Evolutionary conservation across 164 flowering plant species (phyloP), one percentile per base, ranked within the genome.

Genomic region (Cinnamomum chago): DNA sequence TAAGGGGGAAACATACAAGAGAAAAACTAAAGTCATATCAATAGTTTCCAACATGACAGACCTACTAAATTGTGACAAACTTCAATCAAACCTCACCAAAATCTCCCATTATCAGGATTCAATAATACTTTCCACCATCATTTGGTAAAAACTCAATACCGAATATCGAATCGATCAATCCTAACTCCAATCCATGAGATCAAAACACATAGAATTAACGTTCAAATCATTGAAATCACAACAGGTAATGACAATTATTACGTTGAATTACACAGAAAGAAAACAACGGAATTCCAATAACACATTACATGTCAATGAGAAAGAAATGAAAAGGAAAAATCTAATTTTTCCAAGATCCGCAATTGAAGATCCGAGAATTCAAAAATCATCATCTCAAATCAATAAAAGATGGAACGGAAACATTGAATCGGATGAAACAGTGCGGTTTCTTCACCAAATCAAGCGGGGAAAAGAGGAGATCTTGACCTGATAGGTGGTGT

Each of bases 401-500:
- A 40, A 9, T 5, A 22, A 72, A 22, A 72, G 22, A 20, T 60
- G 64, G 14, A 65, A 65, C 33, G 15, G 30, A 65, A 65, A 65
- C 25, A 10, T 65, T 11, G 67, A 65, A 65, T 65, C 27, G 33
- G 17, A 65, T 65, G 13, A 24, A 65, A 24, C 67, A 14, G 17
- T 14, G 27, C 14, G 12, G 30, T 14, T 23, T 10, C 30, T 65
- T 11, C 28, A 25, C 35, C 13, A 28, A 65, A 25, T 65, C 30
- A 2, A 23, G 27, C 5, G 17, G n/a, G 1, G 24, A 23, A 23
- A 28, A 10, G 67, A 20, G 24, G 67, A 65, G 30, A 23, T 65
- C 3, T 14, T 24, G 73, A 90, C 95, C 93, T 90, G 95, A 68
- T 90, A 90, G 13, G 93, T 90, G 76, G 82, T 84, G 74, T 91